A percentile compares a stretch with the other conserved stretches of the same genome.
These are phyloP conservation scores for Terfezia boudieri DNA, from an alignment of 495 filamentous ascomycete species.

Conservation along the genomic window DNA sequence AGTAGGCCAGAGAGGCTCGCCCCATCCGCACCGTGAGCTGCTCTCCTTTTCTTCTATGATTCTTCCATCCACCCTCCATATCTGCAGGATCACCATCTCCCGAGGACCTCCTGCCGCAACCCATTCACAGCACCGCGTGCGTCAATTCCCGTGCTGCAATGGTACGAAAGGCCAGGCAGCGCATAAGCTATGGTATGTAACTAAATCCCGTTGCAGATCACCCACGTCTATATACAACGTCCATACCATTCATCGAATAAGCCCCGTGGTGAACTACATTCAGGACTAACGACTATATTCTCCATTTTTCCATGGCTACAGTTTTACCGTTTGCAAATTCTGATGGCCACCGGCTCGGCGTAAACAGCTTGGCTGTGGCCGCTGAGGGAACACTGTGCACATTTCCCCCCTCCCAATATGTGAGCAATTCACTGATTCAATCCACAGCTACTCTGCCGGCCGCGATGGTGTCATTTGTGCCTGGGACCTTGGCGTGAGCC, in stretches of 20 bases:
- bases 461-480: constrained; percentile 90
- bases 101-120: too few species aligned
- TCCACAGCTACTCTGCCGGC: constrained; percentile 69
- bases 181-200: constrained; percentile 42
- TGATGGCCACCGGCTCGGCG: constrained; percentile 75
- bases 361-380: constrained; percentile 83
- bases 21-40: too few species aligned
- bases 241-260: too few species aligned
- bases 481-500: constrained; percentile 59
- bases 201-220: constrained; percentile 1
- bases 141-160: constrained; percentile 13
- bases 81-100: too few species aligned
- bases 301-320: constrained; percentile 19
- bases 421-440: background rate
- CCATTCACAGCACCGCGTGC: too few species aligned
- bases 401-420: constrained; percentile 18
- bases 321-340: constrained; percentile 88
- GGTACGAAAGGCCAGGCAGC: constrained; percentile 41
- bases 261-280: too few species aligned
- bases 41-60: too few species aligned
- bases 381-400: constrained; percentile 67
- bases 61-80: too few species aligned
- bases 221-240: background rate
- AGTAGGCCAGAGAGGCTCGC: too few species aligned
- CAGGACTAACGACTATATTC: too few species aligned